These are phyloP conservation scores for Penicillium paradoxum DNA, from an alignment of 495 filamentous ascomycete genomes.

Conservation along the genomic window DNA sequence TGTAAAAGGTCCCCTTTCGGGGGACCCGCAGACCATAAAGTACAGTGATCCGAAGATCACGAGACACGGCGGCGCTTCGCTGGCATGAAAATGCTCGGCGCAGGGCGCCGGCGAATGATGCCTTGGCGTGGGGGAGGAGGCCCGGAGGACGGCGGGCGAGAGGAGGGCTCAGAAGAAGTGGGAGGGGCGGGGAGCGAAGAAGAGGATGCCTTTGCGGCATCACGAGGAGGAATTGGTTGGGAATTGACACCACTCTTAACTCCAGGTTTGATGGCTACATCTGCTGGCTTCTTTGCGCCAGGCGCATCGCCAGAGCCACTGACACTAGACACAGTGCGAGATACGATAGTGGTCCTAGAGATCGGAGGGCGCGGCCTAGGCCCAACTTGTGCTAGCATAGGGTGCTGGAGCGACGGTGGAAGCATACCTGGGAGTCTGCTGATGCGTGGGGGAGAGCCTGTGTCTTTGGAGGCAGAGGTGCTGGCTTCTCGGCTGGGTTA, in stretches of 20 bases:
- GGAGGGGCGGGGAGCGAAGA: neutral
- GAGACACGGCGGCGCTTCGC: slow-evolving; percentile 32
- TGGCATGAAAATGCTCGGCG: slow-evolving; percentile 38
- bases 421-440: neutral
- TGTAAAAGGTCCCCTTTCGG: neutral
- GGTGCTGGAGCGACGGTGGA: neutral
- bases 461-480: neutral
- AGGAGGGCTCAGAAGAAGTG: neutral
- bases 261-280: neutral
- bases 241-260: slow-evolving; percentile 4
- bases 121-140: slow-evolving; percentile 17
- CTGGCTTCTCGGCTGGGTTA: slow-evolving; percentile 24
- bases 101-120: slow-evolving; percentile 29
- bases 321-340: neutral
- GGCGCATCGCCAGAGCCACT: neutral
- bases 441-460: neutral
- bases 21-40: too few relatives aligned
- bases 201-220: neutral
- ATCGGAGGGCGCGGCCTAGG: slow-evolving; percentile 15
- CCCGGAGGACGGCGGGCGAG: neutral
- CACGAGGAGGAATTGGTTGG: slow-evolving; percentile 4
- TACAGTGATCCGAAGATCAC: slow-evolving; percentile 9
- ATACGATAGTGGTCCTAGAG: too few relatives aligned
- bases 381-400: slow-evolving; percentile 25
- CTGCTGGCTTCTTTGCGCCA: slow-evolving; percentile 2